Evolutionary conservation across 2,329 filamentous ascomycete genomes (phyloP), one percentile per base, ranked within the genome.

Genomic region (Gliomastix tumulicola): DNA sequence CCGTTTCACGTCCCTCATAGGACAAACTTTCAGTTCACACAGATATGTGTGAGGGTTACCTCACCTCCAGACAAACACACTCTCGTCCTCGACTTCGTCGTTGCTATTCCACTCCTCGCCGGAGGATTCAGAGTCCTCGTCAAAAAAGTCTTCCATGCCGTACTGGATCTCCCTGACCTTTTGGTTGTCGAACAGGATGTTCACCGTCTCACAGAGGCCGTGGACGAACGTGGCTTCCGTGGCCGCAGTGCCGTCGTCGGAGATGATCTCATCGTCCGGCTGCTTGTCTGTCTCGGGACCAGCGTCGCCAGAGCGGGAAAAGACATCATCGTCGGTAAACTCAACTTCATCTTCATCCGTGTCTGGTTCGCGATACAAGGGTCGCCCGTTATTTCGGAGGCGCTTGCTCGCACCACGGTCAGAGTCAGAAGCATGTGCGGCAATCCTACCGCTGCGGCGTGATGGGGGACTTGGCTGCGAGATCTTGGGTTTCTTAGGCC

Each of bases 131-230:
- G 76, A 71, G 39, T 74, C 69, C 4, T 67, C 68, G 57, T 84
- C 58, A 12, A 85, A 56, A 47, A 90, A 89, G 52, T 90, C 84
- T 2, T 72, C 76, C 66, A 88, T 85, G 17, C 71, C 71, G 44
- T 72, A 85, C 42, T 82, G 78, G 18, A 72, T 62, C 59, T 88
- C 84, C 3, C 70, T 69, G 6, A 80, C 79, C 41, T 86, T 80
- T 51, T 85, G 74, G 53, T 89, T 89, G 56, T 89, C 85, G 45
- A 89, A 80, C 31, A 76, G 65, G 30, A 89, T 71, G 41, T 84
- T 74, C 15, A 89, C 83, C 6, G 78, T 68, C 28, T 79, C 70
- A 49, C 84, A 90, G 45, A 82, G 68, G 2, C 83, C 83, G 42
- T 89, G 84, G 19, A 82, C 59, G 39, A 69, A 68, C n/a, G n/a